Percentiles rank a stretch among this genome's conserved stretches.
Evolutionary conservation across 2,329 filamentous ascomycete genomes (phyloP).

Genomic region (Zasmidium cellare): DNA sequence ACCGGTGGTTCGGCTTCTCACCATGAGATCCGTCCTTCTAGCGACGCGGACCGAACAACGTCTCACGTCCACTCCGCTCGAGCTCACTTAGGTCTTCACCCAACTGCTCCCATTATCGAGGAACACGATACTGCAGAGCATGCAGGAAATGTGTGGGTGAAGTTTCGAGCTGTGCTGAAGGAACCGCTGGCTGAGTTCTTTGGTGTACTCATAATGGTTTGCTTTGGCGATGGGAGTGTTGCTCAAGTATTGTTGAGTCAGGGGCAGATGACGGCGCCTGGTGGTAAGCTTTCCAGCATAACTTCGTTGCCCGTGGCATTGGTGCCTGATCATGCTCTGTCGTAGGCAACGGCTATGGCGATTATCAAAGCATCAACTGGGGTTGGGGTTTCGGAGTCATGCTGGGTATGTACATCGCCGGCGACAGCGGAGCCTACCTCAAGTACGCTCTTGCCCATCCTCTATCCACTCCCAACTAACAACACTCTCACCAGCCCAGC

Average conservation of each 20-base stretch:
- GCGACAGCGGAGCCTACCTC: slow-evolving; percentile 43
- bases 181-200: slow-evolving; percentile 49
- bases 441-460: slow-evolving; percentile 12
- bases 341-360: slow-evolving; percentile 38
- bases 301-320: slow-evolving; percentile 41
- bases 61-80: slow-evolving; percentile 7
- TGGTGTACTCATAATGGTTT: slow-evolving; percentile 43
- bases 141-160: slow-evolving; percentile 40
- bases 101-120: slow-evolving; percentile 42
- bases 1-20: background rate
- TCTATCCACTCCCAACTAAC: background rate
- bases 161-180: slow-evolving; percentile 35
- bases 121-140: slow-evolving; percentile 41
- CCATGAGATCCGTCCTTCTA: background rate
- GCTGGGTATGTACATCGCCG: slow-evolving; percentile 54
- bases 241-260: slow-evolving; percentile 44
- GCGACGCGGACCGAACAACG: background rate
- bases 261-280: slow-evolving; percentile 40
- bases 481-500: slow-evolving; percentile 54
- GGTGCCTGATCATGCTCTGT: slow-evolving; percentile 27
- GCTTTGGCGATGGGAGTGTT: slow-evolving; percentile 47
- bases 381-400: slow-evolving; percentile 63
- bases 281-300: slow-evolving; percentile 23
- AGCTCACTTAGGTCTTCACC: slow-evolving; percentile 37
- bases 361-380: slow-evolving; percentile 46